A percentile compares a stretch with the other conserved stretches of the same genome.
Conservation (phyloP, 2,329 filamentous ascomycete species). For the Helotiales sp. region DNA sequence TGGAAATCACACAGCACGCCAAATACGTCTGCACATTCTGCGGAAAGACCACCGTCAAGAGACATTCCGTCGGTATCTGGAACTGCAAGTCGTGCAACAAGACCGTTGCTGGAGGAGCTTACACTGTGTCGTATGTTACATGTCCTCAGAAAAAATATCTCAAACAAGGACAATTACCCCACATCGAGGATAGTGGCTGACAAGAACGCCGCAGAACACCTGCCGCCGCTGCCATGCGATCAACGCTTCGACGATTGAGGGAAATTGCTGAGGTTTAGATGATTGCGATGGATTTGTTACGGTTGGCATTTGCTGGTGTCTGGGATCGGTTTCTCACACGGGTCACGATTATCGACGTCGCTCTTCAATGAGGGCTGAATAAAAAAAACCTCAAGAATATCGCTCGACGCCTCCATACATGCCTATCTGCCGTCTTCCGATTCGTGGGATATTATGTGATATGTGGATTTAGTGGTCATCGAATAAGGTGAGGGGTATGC, state of each 20-base stretch:
- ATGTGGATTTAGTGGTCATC: not conserved
- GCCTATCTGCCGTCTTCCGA: slow-evolving; percentile 16
- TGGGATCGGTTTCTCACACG: slow-evolving; percentile 33
- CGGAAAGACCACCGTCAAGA: slow-evolving; percentile 93
- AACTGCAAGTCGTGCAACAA: slow-evolving; percentile 95
- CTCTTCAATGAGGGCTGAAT: slow-evolving; percentile 34
- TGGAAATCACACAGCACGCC: slow-evolving; percentile 99
- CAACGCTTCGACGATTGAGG: slow-evolving; percentile 93
- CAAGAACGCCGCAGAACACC: slow-evolving; percentile 65
- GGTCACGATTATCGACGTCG: slow-evolving; percentile 34
- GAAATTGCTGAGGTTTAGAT: slow-evolving; percentile 94
- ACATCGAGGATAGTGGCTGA: slow-evolving; percentile 3
- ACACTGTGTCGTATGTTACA: slow-evolving; percentile 87
- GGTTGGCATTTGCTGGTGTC: slow-evolving; percentile 36
- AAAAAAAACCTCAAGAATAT: slow-evolving; percentile 32
- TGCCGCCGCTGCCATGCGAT: slow-evolving; percentile 90
- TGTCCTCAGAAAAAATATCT: not conserved
- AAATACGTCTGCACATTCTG: slow-evolving; percentile 98
- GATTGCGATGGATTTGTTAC: slow-evolving; percentile 32
- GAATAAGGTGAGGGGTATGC: not conserved
- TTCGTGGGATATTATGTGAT: not conserved
- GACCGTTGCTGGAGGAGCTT: slow-evolving; percentile 90
- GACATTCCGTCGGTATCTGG: slow-evolving; percentile 93
- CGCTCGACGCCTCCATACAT: slow-evolving; percentile 16
- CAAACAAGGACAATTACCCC: not conserved